Base-by-base conservation (phyloP, 177 flowering plant genomes). In the Vitis hybrid region DNA sequence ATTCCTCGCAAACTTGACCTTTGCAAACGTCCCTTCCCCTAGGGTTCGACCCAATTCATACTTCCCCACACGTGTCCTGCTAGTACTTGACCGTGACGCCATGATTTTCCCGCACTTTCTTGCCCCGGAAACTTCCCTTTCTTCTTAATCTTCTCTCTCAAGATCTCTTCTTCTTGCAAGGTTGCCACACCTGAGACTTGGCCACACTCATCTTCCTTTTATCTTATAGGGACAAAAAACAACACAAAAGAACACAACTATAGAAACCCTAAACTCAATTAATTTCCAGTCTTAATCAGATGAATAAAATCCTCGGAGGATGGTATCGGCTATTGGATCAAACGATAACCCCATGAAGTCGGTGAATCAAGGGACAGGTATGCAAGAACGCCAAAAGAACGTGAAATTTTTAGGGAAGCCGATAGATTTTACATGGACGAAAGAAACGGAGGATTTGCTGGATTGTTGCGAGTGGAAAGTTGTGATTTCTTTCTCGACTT, bases 131-230 rank as follows among this genome's bases (percentile, higher is more conserved):
- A 12, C 12, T 2, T 53, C 52, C 2, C 16, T 67, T n/a, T 13
- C 29, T 51, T 55, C 51, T 45, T 34, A 19, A 59, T 63, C 52
- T 59, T 29, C 20, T 64, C 59, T 57, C 51, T 75, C 75, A 83
- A 61, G 63, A 81, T 68, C 97, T 79, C 91, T 91, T 91, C 91
- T 84, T 89, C 73, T 91, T 91, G 73, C 97, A 89, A 1, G 97
- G 97, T 54, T 91, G 97, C 97, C 97, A 91, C n/a, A 91, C 94
- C 79, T 83, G 90, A 9, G 94, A 90, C 86, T 88, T 91, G 58
- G 75, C 78, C 66, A 88, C 78, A 51, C 73, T 88, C 91, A 88
- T 88, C 74, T 80, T 82, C 34, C 67, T 56, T 16, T 13, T 34
- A 20, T 71, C 39, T 14, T 16, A 31, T 22, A 2, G 3, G 45